These are phyloP conservation scores for Lithospermum erythrorhizon DNA, from an alignment of 257 asterid genomes.

Conservation along the genomic window DNA sequence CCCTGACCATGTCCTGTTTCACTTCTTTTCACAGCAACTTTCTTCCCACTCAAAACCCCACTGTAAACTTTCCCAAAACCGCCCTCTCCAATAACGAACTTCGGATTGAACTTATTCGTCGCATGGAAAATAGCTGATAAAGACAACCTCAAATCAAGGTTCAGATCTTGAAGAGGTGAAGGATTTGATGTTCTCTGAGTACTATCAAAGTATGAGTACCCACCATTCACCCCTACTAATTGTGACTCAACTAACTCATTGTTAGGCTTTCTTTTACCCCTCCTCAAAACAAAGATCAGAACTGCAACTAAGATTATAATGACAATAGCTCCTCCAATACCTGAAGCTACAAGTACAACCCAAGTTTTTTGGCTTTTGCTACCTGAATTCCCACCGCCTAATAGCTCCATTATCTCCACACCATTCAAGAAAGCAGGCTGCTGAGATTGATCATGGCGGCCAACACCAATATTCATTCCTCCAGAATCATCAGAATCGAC, in stretches of 20 bases:
- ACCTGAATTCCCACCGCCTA: neutral
- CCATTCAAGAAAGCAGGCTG: constrained; percentile 39
- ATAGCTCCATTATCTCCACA: constrained; percentile 51
- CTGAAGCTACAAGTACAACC: constrained; percentile 20
- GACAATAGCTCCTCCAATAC: constrained; percentile 25
- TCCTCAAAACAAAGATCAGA: constrained; percentile 13
- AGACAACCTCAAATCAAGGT: constrained; percentile 8
- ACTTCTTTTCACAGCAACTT: constrained; percentile 15
- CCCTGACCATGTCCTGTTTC: constrained; percentile 10
- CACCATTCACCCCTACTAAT: constrained; percentile 5
- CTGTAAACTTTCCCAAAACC: constrained; percentile 14
- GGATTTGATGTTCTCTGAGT: constrained; percentile 6
- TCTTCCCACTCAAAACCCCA: constrained; percentile 5
- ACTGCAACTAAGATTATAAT: constrained; percentile 1
- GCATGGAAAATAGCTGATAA: constrained; percentile 8
- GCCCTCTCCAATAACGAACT: constrained; percentile 6
- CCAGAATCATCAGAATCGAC: constrained; percentile 44
- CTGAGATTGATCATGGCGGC: neutral
- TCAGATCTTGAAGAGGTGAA: constrained; percentile 8
- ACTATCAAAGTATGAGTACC: constrained; percentile 2
- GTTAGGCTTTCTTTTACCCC: constrained; percentile 13
- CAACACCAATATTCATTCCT: constrained; percentile 31
- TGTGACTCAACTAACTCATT: constrained; percentile 12
- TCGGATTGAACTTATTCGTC: constrained; percentile 9
- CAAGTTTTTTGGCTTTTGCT: neutral